These are phyloP conservation scores for Tylopilus cervinicoccineus DNA, from an alignment of 768 basidiomycete species.

Conservation along the genomic window DNA sequence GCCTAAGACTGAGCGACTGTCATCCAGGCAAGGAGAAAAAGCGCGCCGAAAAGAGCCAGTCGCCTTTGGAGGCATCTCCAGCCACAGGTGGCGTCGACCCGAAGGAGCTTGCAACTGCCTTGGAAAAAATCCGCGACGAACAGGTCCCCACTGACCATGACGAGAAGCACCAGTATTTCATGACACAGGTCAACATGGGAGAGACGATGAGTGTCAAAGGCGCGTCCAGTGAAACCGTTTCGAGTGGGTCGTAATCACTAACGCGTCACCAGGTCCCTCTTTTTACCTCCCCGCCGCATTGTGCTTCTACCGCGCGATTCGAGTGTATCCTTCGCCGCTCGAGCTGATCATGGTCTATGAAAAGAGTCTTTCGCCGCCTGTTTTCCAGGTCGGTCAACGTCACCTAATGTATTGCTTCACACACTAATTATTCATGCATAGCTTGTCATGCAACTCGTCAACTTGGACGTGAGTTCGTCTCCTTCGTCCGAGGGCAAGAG, in stretches of 20 bases:
- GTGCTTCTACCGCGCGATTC: conserved; percentile 89
- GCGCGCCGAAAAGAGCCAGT: conserved; percentile 69
- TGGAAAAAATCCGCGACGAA: conserved; percentile 69
- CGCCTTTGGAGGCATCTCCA: conserved; percentile 34
- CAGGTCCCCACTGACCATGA: conserved; percentile 61
- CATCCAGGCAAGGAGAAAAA: conserved; percentile 86
- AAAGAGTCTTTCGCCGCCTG: conserved; percentile 76
- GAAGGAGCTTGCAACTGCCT: conserved; percentile 57
- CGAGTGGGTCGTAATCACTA: not conserved
- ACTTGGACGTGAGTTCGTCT: conserved; percentile 80
- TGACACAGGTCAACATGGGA: conserved; percentile 82
- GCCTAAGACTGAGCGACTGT: not conserved
- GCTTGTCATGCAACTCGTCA: conserved; percentile 81
- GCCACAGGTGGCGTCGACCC: conserved; percentile 33
- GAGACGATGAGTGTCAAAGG: conserved; percentile 80
- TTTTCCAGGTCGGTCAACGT: conserved; percentile 62
- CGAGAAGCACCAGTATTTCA: conserved; percentile 86
- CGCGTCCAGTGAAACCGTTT: conserved; percentile 20
- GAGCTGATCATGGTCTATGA: conserved; percentile 95
- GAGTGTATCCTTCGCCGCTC: conserved; percentile 91
- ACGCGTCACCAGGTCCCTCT: conserved; percentile 56
- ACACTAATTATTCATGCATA: conserved; percentile 23
- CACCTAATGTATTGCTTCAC: not conserved
- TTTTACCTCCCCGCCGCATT: conserved; percentile 79
- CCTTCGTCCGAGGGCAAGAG: conserved; percentile 34